Evolutionary conservation across 495 filamentous ascomycete species (phyloP), one percentile per base, ranked within the genome.

Genomic region (Penicillium coprophilum): DNA sequence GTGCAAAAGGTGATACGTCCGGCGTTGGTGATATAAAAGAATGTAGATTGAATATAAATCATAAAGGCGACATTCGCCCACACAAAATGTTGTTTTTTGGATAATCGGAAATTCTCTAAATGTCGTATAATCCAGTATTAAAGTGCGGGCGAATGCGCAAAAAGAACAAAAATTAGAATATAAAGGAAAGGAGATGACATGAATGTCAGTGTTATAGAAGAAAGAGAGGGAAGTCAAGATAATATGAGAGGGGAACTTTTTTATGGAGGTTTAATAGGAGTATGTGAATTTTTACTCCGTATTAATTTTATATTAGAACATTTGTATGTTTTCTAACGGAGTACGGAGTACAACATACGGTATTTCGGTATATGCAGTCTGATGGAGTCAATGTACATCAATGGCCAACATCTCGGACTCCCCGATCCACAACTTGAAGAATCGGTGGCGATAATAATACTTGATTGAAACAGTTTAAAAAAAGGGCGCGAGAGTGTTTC

Each of bases 151-250:
- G 74, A 78, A 76, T 68, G 74, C 71, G 71, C 72, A 58, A 71
- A 69, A 78, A 61, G 62, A 70, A 73, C 66, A 68, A 70, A 63
- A 75, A 77, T 70, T 72, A 78, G 69, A 78, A 81, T 80, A 73
- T 74, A 71, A 79, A 74, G 75, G 21, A 49, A 80, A 75, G 73
- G 74, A 77, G 72, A 76, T 69, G 71, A 73, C 75, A 69, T 66
- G 65, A 31, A 48, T 55, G 60, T 62, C 61, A 66, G 57, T 53
- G 56, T 55, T 45, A 63, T 70, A 72, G 63, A 66, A 60, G 55
- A 66, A 66, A 66, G 61, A 55, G 61, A 64, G 44, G 56, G 58
- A 59, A 55, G 40, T 57, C 47, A 55, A 41, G 58, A 44, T 23
- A 58, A 63, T 27, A 47, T 64, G 64, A 57, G 34, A 56, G 47